Percentiles rank a stretch among this genome's conserved stretches.
Conservation (phyloP, 2,329 filamentous ascomycete species). For the Nannizzia gypsea region DNA sequence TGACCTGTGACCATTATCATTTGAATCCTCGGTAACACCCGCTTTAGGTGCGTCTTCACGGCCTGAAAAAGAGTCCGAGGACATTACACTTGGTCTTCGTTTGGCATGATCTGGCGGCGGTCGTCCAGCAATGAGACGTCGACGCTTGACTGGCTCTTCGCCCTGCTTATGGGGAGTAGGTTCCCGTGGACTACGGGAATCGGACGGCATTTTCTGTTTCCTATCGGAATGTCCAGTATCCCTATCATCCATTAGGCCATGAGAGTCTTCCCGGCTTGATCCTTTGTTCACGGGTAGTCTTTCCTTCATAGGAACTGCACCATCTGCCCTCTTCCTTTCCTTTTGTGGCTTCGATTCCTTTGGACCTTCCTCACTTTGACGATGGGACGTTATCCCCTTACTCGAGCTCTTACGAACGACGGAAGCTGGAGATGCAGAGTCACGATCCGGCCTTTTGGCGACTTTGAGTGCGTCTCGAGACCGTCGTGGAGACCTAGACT, state of each 20-base stretch:
- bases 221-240: background rate
- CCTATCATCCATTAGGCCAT: slow-evolving; percentile 13
- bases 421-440: slow-evolving; percentile 31
- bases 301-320: slow-evolving; percentile 18
- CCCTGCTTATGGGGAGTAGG: slow-evolving; percentile 17
- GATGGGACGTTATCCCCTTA: slow-evolving; percentile 22
- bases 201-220: slow-evolving; percentile 20
- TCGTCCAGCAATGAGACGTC: slow-evolving; percentile 32
- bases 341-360: slow-evolving; percentile 6
- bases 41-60: slow-evolving; percentile 27
- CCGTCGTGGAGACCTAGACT: slow-evolving; percentile 29
- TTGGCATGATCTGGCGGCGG: slow-evolving; percentile 27
- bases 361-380: slow-evolving; percentile 18
- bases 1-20: slow-evolving; percentile 17
- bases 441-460: slow-evolving; percentile 22
- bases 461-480: slow-evolving; percentile 31
- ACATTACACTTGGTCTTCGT: slow-evolving; percentile 27
- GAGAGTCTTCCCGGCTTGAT: slow-evolving; percentile 22
- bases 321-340: slow-evolving; percentile 20
- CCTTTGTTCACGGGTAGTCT: slow-evolving; percentile 16
- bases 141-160: slow-evolving; percentile 29
- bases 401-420: slow-evolving; percentile 21
- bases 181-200: slow-evolving; percentile 23
- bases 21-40: slow-evolving; percentile 19
- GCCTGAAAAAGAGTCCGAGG: slow-evolving; percentile 31